Conservation (phyloP, 768 basidiomycete species). For the Podaxis sp. region DNA sequence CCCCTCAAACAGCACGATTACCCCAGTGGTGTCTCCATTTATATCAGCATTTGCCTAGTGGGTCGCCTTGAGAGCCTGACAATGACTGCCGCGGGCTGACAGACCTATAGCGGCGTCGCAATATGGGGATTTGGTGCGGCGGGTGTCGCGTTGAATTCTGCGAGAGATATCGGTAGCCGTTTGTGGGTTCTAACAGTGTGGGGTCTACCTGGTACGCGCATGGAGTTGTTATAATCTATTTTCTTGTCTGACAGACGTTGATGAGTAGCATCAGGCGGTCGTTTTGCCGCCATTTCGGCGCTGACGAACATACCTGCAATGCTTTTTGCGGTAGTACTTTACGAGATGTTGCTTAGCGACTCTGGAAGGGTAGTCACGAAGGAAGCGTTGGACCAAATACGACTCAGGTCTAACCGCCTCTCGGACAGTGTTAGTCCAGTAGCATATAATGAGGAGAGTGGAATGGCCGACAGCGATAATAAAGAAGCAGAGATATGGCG, state of each 20-base stretch:
- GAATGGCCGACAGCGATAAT: neutral
- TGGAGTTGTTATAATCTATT: neutral
- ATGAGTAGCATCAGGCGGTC: neutral
- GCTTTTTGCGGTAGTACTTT: neutral
- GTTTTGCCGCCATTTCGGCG: constrained; percentile 3
- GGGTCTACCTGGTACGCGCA: neutral
- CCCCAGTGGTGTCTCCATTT: constrained; percentile 7
- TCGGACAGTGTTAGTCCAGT: neutral
- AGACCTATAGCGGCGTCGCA: neutral
- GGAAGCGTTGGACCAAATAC: neutral
- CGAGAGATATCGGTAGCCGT: neutral
- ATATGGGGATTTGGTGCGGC: constrained; percentile 5
- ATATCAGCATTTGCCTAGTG: constrained; percentile 1
- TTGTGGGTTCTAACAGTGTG: constrained; percentile 7
- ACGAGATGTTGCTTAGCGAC: constrained; percentile 5
- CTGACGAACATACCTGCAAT: constrained; percentile 7
- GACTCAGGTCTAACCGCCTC: neutral
- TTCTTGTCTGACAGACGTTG: neutral
- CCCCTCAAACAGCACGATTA: constrained; percentile 6
- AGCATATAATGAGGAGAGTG: neutral
- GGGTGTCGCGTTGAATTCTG: constrained; percentile 4
- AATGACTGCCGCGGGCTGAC: neutral
- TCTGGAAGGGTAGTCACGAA: constrained; percentile 1
- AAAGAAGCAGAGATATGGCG: neutral
- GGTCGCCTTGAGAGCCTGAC: neutral